Base-by-base conservation (phyloP, 345 rosid genomes). In the Brassica juncea region DNA sequence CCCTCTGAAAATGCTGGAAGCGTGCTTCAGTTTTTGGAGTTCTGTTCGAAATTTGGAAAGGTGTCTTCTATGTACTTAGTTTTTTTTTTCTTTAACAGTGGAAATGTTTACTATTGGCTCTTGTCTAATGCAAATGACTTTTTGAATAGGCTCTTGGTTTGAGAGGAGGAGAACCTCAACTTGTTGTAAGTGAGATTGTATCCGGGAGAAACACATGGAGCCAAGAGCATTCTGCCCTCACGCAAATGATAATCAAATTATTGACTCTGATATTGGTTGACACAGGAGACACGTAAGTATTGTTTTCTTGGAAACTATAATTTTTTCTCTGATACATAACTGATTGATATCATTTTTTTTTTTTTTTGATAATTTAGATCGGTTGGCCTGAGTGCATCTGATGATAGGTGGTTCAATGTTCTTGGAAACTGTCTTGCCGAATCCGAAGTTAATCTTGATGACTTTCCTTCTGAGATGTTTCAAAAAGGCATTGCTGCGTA, bases 1-100 rank as follows among this genome's bases (percentile, higher is more conserved):
- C 69, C 88, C 68, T 82, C 89, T 63, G 84, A 89, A 76, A 78
- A 83, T 82, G 88, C 74, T 64, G 99, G 97, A 42, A 80, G 84
- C 42, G 90, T 86, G 68, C 80, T 94, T 69, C 99, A 92, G 71
- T 92, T 94, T 78, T 63, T 91, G 55, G 94, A 91, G 78, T 94
- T 94, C 76, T 91, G 93, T 85, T 83, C 90, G 37, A 86, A 94
- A 81, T 94, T 94, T 83, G 88, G 87, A 52, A 77, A 86, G 97
- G 99, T 88, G 84, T 54, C 3, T 8, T 81, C 19, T 32, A 2
- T 28, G 25, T 52, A 63, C 10, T 28, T 21, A 23, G 25, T 0
- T 15, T 23, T 7, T 12, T 19, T 23, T 49, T 5, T 3, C 42
- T 37, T 37, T 37, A 25, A 25, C 71, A 47, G 35, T 6, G 35